Conservation (phyloP, 805 yeast genomes). For the Schizosaccharomyces lindneri region DNA sequence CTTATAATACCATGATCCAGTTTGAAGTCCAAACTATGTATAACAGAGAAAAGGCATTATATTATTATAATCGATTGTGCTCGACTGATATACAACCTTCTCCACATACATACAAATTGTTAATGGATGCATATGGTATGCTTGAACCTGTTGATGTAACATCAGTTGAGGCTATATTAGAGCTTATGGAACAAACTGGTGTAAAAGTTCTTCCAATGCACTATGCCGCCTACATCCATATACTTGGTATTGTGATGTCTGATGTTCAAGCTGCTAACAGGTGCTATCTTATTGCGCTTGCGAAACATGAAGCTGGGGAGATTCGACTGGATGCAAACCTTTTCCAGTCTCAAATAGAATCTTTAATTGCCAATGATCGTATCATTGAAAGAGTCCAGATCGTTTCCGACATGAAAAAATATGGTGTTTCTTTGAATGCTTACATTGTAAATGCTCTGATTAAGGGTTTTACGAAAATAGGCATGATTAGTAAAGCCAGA, state of each 20-base stretch:
- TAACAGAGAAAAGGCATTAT: conserved; percentile 14
- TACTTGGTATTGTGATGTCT: conserved; percentile 16
- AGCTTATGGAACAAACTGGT: conserved; percentile 12
- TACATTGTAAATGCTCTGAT: conserved; percentile 1
- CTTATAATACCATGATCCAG: conserved; percentile 18
- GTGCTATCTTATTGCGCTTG: conserved; percentile 8
- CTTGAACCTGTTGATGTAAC: conserved; percentile 14
- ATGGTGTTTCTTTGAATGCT: not conserved
- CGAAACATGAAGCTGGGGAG: not conserved
- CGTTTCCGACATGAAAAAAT: not conserved
- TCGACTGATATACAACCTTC: conserved; percentile 11
- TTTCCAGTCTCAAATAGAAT: not conserved
- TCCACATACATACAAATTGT: conserved; percentile 17
- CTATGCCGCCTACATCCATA: conserved; percentile 16
- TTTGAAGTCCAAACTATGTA: conserved; percentile 6
- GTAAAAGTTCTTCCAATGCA: conserved; percentile 14
- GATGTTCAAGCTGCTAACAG: conserved; percentile 15
- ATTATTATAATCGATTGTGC: conserved; percentile 12
- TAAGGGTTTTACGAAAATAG: not conserved
- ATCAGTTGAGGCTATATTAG: conserved; percentile 16
- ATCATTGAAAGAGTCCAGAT: not conserved
- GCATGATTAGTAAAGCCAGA: not conserved
- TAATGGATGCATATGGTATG: conserved; percentile 16
- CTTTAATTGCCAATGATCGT: not conserved
- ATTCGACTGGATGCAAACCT: not conserved